These are phyloP conservation scores for Nannochloris sp. DNA, from an alignment of 139 green algal species.

Conservation along the genomic window DNA sequence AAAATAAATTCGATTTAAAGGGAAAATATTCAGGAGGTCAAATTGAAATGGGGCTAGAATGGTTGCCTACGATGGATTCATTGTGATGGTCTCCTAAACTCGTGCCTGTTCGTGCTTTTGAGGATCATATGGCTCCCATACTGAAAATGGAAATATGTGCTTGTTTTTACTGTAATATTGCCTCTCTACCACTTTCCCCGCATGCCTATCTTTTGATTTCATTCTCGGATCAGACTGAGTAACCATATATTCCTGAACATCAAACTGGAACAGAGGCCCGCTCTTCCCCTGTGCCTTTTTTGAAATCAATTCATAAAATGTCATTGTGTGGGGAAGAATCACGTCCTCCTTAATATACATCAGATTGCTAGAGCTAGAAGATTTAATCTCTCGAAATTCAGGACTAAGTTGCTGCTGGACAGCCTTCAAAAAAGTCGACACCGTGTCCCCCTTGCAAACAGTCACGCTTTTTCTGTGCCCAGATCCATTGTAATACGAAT, in stretches of 20 bases:
- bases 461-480: slow-evolving; percentile 59
- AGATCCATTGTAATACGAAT: slow-evolving; percentile 92
- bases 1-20: slow-evolving; percentile 11
- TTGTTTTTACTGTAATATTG: slow-evolving; percentile 98
- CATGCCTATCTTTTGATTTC: slow-evolving; percentile 78
- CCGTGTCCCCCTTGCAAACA: slow-evolving; percentile 61
- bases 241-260: slow-evolving; percentile 81
- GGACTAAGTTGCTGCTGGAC: slow-evolving; percentile 76
- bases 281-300: slow-evolving; percentile 84
- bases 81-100: not conserved
- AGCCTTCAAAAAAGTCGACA: slow-evolving; percentile 76
- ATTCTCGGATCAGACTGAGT: slow-evolving; percentile 65
- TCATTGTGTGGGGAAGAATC: slow-evolving; percentile 82
- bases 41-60: slow-evolving; percentile 15
- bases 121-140: slow-evolving; percentile 84
- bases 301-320: slow-evolving; percentile 95
- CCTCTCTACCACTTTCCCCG: slow-evolving; percentile 82
- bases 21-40: not conserved
- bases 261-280: slow-evolving; percentile 93
- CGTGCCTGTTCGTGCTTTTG: not conserved
- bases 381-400: slow-evolving; percentile 81
- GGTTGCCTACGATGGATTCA: not conserved
- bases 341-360: slow-evolving; percentile 98
- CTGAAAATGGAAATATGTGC: slow-evolving; percentile 93
- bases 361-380: slow-evolving; percentile 55